Evolutionary conservation across 192 early-diverging fungal species (phyloP), one percentile per base, ranked within the genome.

Genomic region (Diversispora epigaea): DNA sequence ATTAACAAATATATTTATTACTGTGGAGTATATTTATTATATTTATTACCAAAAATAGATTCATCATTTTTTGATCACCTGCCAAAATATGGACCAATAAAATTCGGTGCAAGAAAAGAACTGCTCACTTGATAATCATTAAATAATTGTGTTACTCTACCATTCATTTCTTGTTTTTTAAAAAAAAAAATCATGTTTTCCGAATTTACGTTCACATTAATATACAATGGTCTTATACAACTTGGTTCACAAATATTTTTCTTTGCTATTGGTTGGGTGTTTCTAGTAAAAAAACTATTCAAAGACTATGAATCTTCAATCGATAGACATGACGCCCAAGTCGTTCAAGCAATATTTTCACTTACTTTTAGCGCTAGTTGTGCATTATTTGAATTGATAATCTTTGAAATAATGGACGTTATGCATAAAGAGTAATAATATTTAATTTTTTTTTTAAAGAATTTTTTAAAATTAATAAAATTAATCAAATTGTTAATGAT

Each of bases 381-480:
- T 77, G 86, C 86, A 41, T 84, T 96, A 71, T 92, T 96, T 77
- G 87, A 93, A 72, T 86, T 96, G 66, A 83, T 96, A 15, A 87
- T 96, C 52, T 88, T 94, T 79, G 93, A 93, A 76, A 93, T 96
- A 67, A 82, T 84, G 55, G 88, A 88, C 7, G 68, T 95, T 7
- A 80, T 93, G 65, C 82, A 84, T 73, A 89, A 86, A 75, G 85
- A 86, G 79, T 83, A 84, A 66, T 47, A 7, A 55, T 64, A 14
- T 7, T 9, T 32, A n/a, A 3, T 58, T 70, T 61, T 70, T 44
- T 54, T 45, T 8, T 6, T n/a, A 15, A 32, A 17, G 15, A 11
- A 47, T 49, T 58, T 62, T 32, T 39, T 65, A 10, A 55, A 66
- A 12, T 14, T 65, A 21, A 46, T 45, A 19, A 12, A 46, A 44